Conservation (phyloP, 2,329 filamentous ascomycete genomes). For the Beauveria asiatica region DNA sequence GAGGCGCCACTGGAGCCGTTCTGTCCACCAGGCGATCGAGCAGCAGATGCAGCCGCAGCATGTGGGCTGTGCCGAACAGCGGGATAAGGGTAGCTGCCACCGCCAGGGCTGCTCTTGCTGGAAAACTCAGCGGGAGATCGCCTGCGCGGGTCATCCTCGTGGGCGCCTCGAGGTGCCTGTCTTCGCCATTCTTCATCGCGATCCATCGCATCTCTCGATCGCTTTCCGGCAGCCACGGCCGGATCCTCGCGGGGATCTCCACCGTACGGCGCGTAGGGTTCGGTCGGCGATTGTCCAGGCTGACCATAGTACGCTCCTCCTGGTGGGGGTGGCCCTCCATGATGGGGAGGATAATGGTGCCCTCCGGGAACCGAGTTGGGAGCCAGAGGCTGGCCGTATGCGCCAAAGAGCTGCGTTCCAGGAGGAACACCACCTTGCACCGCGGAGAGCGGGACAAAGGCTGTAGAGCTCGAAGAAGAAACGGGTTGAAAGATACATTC, state of each 20-base stretch:
- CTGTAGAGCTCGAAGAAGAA: slow-evolving; percentile 45
- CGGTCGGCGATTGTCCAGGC: slow-evolving; percentile 36
- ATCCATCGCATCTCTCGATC: slow-evolving; percentile 31
- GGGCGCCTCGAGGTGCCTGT: slow-evolving; percentile 34
- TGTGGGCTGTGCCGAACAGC: slow-evolving; percentile 29
- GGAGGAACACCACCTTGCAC: slow-evolving; percentile 49
- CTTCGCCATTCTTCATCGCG: slow-evolving; percentile 34
- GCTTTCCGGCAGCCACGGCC: slow-evolving; percentile 23
- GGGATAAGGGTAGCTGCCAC: slow-evolving; percentile 31
- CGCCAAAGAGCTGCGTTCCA: slow-evolving; percentile 47
- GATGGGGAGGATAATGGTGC: slow-evolving; percentile 14
- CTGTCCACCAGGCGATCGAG: slow-evolving; percentile 23
- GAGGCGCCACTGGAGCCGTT: slow-evolving; percentile 29
- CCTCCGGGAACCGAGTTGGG: slow-evolving; percentile 15
- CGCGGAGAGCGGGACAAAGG: slow-evolving; percentile 51
- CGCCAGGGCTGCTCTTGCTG: slow-evolving; percentile 38
- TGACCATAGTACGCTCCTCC: slow-evolving; percentile 31
- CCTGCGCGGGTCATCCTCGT: slow-evolving; percentile 41
- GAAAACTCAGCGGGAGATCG: slow-evolving; percentile 44
- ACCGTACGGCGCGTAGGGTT: slow-evolving; percentile 32
- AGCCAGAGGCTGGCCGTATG: slow-evolving; percentile 47
- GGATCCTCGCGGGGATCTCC: slow-evolving; percentile 28
- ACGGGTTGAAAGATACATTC: slow-evolving; percentile 55
- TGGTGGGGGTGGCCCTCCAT: slow-evolving; percentile 24
- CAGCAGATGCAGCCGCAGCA: slow-evolving; percentile 9